Conservation (phyloP, 768 basidiomycete species). For the Hypholoma sublateritium region DNA sequence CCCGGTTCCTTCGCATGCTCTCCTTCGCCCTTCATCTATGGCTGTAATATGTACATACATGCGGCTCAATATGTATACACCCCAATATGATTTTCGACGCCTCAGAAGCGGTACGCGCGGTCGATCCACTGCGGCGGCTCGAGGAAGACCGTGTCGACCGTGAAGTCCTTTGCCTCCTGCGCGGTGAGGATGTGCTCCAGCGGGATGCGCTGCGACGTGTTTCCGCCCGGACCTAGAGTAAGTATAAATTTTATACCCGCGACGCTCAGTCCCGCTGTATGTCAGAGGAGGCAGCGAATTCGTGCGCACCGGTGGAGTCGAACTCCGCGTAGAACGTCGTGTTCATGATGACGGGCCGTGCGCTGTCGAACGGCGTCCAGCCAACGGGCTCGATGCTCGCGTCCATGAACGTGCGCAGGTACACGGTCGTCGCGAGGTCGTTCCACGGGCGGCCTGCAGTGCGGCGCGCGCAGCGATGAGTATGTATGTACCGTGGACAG, state of each 20-base stretch:
- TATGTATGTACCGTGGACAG: not conserved
- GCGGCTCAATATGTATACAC: not conserved
- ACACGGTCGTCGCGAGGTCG: constrained; percentile 53
- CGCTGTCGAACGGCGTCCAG: constrained; percentile 47
- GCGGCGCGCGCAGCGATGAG: not conserved
- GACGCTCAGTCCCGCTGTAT: too few relatives aligned
- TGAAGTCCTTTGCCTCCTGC: constrained; percentile 39
- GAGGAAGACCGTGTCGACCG: constrained; percentile 49
- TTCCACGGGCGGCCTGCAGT: constrained; percentile 59
- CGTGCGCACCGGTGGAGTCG: constrained; percentile 43
- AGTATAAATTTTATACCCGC: too few relatives aligned
- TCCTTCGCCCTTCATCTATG: not conserved
- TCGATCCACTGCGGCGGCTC: constrained; percentile 59
- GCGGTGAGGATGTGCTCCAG: constrained; percentile 47
- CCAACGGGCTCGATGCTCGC: constrained; percentile 49
- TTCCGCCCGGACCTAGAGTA: constrained; percentile 53
- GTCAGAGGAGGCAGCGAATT: not conserved
- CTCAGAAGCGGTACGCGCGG: constrained; percentile 39
- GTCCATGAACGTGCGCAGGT: constrained; percentile 57
- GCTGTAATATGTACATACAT: constrained; percentile 1
- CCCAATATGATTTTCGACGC: not conserved
- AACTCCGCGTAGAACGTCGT: constrained; percentile 63
- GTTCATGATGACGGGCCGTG: constrained; percentile 45
- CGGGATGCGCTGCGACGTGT: constrained; percentile 39
- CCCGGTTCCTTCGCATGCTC: not conserved